Conservation (phyloP, 129 eudicot species). For the Arctium minus region DNA sequence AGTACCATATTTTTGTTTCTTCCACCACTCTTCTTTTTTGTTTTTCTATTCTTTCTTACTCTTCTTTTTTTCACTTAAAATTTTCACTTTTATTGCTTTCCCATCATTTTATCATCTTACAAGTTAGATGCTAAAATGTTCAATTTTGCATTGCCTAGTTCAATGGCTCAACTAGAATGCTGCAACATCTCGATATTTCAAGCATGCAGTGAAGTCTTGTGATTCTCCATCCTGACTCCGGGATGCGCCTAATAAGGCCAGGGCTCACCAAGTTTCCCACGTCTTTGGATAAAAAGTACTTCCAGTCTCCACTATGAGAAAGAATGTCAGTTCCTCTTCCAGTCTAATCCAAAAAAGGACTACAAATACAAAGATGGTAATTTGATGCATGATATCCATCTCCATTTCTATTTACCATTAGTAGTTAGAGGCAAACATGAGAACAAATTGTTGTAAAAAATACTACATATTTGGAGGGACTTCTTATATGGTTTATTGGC, state of each 20-base stretch:
- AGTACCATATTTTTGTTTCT: background rate
- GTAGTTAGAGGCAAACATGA: conserved; percentile 11
- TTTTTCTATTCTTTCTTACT: background rate
- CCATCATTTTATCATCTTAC: conserved; percentile 11
- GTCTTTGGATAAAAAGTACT: conserved; percentile 9
- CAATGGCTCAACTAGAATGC: conserved; percentile 10
- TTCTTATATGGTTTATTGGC: background rate
- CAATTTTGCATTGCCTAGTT: conserved; percentile 21
- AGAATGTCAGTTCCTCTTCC: conserved; percentile 27
- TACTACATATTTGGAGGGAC: background rate
- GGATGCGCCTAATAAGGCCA: conserved; percentile 26
- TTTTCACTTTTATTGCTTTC: conserved; percentile 1
- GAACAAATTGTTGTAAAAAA: background rate
- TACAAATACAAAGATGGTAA: conserved; percentile 24
- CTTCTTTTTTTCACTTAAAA: background rate
- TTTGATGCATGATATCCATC: conserved; percentile 6
- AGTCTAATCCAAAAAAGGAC: conserved; percentile 25
- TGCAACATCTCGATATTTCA: conserved; percentile 21
- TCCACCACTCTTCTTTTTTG: background rate
- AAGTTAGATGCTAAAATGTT: conserved; percentile 32
- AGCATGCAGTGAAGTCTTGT: conserved; percentile 15
- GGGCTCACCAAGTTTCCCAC: conserved; percentile 2
- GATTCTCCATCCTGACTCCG: conserved; percentile 13
- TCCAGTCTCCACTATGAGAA: conserved; percentile 29
- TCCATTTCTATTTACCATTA: conserved; percentile 11